phyloP scores from a whole-genome alignment of 1,284 basidiomycete genomes.

The Ganoderma meredithae region DNA sequence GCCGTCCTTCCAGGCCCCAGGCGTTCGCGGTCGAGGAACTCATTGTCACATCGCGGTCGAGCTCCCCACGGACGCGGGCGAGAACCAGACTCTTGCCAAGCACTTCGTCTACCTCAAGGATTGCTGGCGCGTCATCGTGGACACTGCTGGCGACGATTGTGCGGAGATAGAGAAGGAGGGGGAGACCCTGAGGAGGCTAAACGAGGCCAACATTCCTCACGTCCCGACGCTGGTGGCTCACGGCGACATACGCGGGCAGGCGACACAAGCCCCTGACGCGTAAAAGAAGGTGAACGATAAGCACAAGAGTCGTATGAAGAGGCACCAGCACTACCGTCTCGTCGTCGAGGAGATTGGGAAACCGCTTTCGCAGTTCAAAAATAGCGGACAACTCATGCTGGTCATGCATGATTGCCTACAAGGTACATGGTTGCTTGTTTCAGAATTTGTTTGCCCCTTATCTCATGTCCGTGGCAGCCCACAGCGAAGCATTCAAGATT shows the following conservation, averaged over 20 bases:
- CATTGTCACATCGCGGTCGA: conserved; percentile 24
- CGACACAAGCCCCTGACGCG: background rate
- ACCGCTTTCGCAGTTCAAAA: conserved; percentile 16
- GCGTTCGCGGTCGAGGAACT: conserved; percentile 21
- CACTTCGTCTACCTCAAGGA: conserved; percentile 24
- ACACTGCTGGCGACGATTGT: background rate
- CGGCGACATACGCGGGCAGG: conserved; percentile 23
- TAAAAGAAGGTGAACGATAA: conserved; percentile 5
- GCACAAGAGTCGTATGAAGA: conserved; percentile 12
- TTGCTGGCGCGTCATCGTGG: conserved; percentile 20
- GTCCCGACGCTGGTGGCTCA: conserved; percentile 27
- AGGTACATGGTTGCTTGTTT: background rate
- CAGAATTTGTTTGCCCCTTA: no score
- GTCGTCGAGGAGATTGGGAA: conserved; percentile 23
- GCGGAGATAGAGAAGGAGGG: conserved; percentile 18
- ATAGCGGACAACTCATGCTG: background rate
- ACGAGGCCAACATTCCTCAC: conserved; percentile 23
- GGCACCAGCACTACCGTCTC: conserved; percentile 26
- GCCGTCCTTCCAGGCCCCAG: conserved; percentile 14
- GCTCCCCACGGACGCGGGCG: background rate
- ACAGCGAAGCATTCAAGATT: conserved; percentile 7
- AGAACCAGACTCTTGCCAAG: background rate
- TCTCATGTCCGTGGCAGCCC: background rate
- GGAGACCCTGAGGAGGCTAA: conserved; percentile 20
- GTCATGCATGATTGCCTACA: background rate